Conservation (phyloP, 805 yeast genomes). For the Kuraishia molischiana region DNA sequence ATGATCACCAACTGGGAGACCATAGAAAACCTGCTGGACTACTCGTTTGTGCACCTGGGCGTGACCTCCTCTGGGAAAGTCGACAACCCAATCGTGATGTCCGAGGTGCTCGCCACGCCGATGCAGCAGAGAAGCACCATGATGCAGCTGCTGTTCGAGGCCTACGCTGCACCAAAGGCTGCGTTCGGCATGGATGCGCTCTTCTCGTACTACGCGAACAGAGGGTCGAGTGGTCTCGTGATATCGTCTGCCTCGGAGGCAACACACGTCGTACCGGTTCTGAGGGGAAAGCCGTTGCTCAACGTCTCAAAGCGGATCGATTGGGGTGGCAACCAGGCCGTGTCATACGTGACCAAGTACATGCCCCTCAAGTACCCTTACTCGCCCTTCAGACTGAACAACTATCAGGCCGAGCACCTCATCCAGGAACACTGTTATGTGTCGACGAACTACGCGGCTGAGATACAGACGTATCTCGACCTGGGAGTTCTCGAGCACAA, state of each 20-base stretch:
- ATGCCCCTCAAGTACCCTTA: conserved; percentile 81
- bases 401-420: conserved; percentile 54
- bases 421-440: conserved; percentile 74
- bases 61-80: conserved; percentile 45
- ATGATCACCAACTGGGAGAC: conserved; percentile 89
- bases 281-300: conserved; percentile 57
- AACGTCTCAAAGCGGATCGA: conserved; percentile 71
- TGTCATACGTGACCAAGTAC: conserved; percentile 49
- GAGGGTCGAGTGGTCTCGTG: conserved; percentile 58
- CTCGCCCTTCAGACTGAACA: conserved; percentile 68
- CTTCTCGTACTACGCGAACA: conserved; percentile 64
- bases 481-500: conserved; percentile 53
- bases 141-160: conserved; percentile 81
- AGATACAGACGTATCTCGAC: conserved; percentile 45
- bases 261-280: conserved; percentile 74
- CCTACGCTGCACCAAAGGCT: conserved; percentile 64
- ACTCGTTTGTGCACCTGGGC: conserved; percentile 70
- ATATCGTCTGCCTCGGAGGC: conserved; percentile 77
- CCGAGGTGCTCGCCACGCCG: conserved; percentile 70
- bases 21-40: conserved; percentile 74
- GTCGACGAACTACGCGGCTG: conserved; percentile 56
- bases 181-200: conserved; percentile 78
- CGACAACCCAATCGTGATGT: conserved; percentile 71
- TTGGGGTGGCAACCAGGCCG: conserved; percentile 83
- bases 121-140: conserved; percentile 58